Evolutionary conservation across 2,329 filamentous ascomycete species (phyloP).

Genomic region (Leptoxyphium fumago): DNA sequence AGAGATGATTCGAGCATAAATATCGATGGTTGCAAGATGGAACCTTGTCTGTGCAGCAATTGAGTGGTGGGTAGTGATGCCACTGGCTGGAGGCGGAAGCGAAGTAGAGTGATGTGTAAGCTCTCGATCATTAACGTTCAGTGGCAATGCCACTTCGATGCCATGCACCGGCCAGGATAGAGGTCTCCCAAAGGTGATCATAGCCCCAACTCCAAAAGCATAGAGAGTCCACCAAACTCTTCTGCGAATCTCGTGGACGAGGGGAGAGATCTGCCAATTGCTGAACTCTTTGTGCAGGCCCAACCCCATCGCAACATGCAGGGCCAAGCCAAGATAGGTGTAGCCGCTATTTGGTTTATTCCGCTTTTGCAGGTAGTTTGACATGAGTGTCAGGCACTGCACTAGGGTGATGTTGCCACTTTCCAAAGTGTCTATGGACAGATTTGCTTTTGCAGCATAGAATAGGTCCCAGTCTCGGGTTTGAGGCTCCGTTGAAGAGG

Average conservation of each 20-base stretch:
- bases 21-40: slow-evolving; percentile 29
- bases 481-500: slow-evolving; percentile 22
- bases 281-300: slow-evolving; percentile 37
- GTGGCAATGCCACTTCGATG: slow-evolving; percentile 28
- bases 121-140: slow-evolving; percentile 32
- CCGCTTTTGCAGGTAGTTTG: slow-evolving; percentile 36
- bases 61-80: slow-evolving; percentile 29
- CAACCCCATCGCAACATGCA: slow-evolving; percentile 35
- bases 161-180: slow-evolving; percentile 30
- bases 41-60: slow-evolving; percentile 31
- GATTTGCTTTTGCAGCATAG: slow-evolving; percentile 29
- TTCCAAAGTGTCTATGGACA: slow-evolving; percentile 34
- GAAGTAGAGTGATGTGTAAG: slow-evolving; percentile 18
- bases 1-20: slow-evolving; percentile 33
- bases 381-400: slow-evolving; percentile 32
- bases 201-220: slow-evolving; percentile 35
- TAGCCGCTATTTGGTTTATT: slow-evolving; percentile 38
- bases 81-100: slow-evolving; percentile 6
- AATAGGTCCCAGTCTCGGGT: slow-evolving; percentile 30
- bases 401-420: slow-evolving; percentile 35
- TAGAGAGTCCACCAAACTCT: slow-evolving; percentile 25
- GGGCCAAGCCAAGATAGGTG: slow-evolving; percentile 34
- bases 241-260: slow-evolving; percentile 21
- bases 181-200: slow-evolving; percentile 36
- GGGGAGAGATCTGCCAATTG: slow-evolving; percentile 30